Evolutionary conservation across 2,329 filamentous ascomycete genomes (phyloP).

Genomic region (Verticillium zaregamsianum): DNA sequence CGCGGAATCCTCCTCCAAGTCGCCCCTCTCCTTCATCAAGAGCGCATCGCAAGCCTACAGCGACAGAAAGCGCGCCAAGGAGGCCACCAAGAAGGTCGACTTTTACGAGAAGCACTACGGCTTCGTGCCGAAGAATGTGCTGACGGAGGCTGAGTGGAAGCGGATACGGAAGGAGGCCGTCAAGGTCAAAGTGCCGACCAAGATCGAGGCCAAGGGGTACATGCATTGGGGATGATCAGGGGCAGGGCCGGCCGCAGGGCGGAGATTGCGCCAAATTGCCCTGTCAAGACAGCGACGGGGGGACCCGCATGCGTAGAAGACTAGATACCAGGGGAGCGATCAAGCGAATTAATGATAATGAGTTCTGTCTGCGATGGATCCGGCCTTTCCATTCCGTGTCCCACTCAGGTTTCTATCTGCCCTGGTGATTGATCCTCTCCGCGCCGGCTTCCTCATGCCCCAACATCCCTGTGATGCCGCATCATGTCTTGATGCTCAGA

Average conservation of each 20-base stretch:
- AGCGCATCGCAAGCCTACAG: not conserved
- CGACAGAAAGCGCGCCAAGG: conserved; percentile 4
- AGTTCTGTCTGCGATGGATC: not conserved
- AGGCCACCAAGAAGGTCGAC: conserved; percentile 10
- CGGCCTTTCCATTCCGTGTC: not conserved
- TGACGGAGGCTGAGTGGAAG: conserved; percentile 13
- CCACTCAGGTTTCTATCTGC: too few species aligned
- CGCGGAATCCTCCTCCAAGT: not conserved
- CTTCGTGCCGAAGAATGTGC: conserved; percentile 15
- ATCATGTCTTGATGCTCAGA: too few species aligned
- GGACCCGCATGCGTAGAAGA: not conserved
- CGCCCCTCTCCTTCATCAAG: not conserved
- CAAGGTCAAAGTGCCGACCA: conserved; percentile 6
- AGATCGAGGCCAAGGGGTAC: not conserved
- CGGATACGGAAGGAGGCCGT: conserved; percentile 5
- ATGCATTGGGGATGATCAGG: not conserved
- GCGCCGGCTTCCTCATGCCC: too few species aligned
- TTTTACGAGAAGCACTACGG: conserved; percentile 14
- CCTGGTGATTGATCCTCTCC: not conserved
- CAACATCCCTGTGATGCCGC: too few species aligned
- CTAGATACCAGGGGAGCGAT: not conserved
- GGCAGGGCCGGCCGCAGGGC: not conserved
- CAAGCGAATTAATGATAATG: not conserved
- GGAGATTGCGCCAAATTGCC: not conserved
- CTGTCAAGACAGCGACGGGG: not conserved